Percentiles rank a stretch among this genome's conserved stretches.
Evolutionary conservation across 2,329 filamentous ascomycete genomes (phyloP).

Genomic region (Ascosphaera pollenicola): DNA sequence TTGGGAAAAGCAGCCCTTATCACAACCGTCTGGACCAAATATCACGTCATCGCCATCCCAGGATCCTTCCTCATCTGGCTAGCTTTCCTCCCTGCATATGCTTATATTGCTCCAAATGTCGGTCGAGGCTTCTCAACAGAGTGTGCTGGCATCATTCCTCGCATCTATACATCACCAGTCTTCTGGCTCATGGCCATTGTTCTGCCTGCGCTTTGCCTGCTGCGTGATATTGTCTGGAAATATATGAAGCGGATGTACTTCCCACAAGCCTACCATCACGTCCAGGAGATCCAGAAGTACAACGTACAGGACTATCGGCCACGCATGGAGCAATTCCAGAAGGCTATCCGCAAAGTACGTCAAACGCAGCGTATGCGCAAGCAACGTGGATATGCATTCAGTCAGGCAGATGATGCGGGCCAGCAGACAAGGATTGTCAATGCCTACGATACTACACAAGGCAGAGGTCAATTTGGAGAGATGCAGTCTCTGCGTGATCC

Average conservation of each 20-base stretch:
- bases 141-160: conserved; percentile 63
- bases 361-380: conserved; percentile 99
- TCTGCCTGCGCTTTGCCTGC: conserved; percentile 58
- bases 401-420: conserved; percentile 74
- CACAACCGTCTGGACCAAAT: conserved; percentile 98
- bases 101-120: conserved; percentile 60
- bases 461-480: conserved; percentile 82
- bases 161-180: conserved; percentile 55
- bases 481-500: conserved; percentile 31
- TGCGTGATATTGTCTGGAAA: conserved; percentile 89
- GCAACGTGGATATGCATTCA: conserved; percentile 95
- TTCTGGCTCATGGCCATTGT: conserved; percentile 85
- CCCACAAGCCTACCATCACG: conserved; percentile 89
- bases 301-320: conserved; percentile 98
- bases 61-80: conserved; percentile 86
- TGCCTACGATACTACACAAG: conserved; percentile 90
- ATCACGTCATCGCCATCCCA: conserved; percentile 84
- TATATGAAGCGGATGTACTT: conserved; percentile 95
- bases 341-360: conserved; percentile 92
- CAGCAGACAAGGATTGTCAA: conserved; percentile 75
- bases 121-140: conserved; percentile 56
- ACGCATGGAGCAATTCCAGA: conserved; percentile 99
- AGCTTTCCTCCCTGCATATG: conserved; percentile 72
- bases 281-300: conserved; percentile 99
- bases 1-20: conserved; percentile 87